phyloP scores from a whole-genome alignment of 306 rosid species.

The Ormosia emarginata region DNA sequence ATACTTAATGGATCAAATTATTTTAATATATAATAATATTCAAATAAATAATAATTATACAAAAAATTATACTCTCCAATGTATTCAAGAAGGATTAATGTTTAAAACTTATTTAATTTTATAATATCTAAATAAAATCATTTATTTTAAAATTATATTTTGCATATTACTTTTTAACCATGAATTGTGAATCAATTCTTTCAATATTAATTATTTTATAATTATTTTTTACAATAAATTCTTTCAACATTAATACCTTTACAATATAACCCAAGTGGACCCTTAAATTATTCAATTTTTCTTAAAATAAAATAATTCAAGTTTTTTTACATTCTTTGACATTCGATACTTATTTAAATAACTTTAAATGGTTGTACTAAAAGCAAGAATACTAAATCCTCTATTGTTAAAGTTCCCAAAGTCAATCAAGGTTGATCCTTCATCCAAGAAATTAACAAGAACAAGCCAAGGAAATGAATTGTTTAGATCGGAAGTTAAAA shows the following conservation, averaged over 20 bases:
- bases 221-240: not conserved
- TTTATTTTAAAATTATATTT: too few relatives aligned
- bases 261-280: not conserved
- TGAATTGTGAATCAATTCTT: too few relatives aligned
- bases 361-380: not conserved
- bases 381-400: not conserved
- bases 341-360: not conserved
- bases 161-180: too few relatives aligned
- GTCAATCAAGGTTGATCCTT: not conserved
- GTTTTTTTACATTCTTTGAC: not conserved
- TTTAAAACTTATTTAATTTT: too few relatives aligned
- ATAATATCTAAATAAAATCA: too few relatives aligned
- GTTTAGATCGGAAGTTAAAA: not conserved
- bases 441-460: not conserved
- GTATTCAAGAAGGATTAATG: too few relatives aligned
- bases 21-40: not conserved
- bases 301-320: too few relatives aligned
- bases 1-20: not conserved
- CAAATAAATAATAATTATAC: too few relatives aligned
- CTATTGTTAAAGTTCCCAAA: not conserved
- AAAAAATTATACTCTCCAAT: not conserved
- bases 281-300: not conserved
- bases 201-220: too few relatives aligned
- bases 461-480: not conserved
- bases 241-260: not conserved